Evolutionary conservation across 2,329 filamentous ascomycete genomes (phyloP).

Genomic region (Trichoderma semiorbis): DNA sequence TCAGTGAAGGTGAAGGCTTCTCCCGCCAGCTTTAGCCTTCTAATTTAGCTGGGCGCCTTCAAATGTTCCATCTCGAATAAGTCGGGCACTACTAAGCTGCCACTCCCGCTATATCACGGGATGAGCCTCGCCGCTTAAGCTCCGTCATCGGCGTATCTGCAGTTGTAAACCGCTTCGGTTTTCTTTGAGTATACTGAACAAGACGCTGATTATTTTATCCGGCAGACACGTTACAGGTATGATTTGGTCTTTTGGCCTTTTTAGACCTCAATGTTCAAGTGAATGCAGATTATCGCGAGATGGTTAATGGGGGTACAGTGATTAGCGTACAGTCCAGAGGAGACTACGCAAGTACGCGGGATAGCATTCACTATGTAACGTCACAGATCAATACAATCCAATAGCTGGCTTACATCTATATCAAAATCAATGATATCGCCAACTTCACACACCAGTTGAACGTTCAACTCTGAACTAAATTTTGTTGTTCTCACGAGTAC

Average conservation of each 20-base stretch:
- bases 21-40: background rate
- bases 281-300: background rate
- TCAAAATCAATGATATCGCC: background rate
- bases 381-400: background rate
- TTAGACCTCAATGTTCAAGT: background rate
- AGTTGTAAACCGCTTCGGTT: background rate
- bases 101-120: background rate
- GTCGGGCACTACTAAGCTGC: background rate
- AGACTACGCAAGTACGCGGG: background rate
- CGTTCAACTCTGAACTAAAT: background rate
- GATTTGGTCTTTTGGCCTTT: background rate
- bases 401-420: background rate
- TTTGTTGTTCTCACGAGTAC: background rate
- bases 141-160: background rate
- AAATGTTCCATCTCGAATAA: background rate
- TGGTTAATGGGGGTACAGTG: background rate
- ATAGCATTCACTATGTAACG: slow-evolving; percentile 3
- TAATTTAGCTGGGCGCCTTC: background rate
- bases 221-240: background rate
- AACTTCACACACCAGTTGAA: background rate
- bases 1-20: background rate
- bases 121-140: background rate
- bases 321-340: slow-evolving; percentile 6
- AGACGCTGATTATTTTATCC: background rate
- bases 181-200: background rate